Evolutionary conservation across 176 grass and related monocot species (phyloP), one percentile per base, ranked within the genome.

Genomic region (Elaeis guineensis): DNA sequence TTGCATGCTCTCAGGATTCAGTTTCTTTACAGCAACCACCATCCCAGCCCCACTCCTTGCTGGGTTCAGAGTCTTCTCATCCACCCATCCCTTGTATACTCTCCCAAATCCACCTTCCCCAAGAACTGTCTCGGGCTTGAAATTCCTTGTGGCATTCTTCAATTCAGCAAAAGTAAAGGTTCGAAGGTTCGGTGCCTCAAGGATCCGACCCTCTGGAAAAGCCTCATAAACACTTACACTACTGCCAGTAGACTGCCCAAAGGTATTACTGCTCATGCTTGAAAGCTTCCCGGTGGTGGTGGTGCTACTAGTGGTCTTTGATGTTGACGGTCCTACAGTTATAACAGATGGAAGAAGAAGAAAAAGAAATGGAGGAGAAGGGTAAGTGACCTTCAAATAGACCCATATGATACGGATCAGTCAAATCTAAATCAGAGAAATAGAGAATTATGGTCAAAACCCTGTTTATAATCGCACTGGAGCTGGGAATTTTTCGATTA

Each of bases 51-150:
- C 68, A 50, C 16, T 59, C 55, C 28, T 70, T 28, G 35, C 15
- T 11, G 68, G 68, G 28, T 70, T 70, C 15, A 70, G 26, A n/a
- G 68, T 59, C 54, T 59, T 70, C 68, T 70, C 68, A 7, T 70
- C 68, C 18, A 70, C 68, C 68, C 68, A 70, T 26, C 68, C 68
- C 44, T 70, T 70, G 19, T 60, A 59, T 5, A 70, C 68, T 35
- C 14, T 70, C 16, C 68, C 68, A 26, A 70, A 70, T 50, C 68
- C 68, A 5, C 68, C 68, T 25, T 70, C 68, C 9, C 68, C 68
- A 25, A 70, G 68, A 2, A 70, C 20, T n/a, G 39, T 60, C 0
- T 70, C 68, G 19, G 54, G 32, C 54, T 51, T 70, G 55, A 70
- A 70, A 29, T 60, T 70, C 54, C 32, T 58, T 0, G 68, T 70